Percentiles rank a stretch among this genome's conserved stretches.
Evolutionary conservation across 352 stramenopile genomes (phyloP).

Genomic region (Pythium brachiatum): DNA sequence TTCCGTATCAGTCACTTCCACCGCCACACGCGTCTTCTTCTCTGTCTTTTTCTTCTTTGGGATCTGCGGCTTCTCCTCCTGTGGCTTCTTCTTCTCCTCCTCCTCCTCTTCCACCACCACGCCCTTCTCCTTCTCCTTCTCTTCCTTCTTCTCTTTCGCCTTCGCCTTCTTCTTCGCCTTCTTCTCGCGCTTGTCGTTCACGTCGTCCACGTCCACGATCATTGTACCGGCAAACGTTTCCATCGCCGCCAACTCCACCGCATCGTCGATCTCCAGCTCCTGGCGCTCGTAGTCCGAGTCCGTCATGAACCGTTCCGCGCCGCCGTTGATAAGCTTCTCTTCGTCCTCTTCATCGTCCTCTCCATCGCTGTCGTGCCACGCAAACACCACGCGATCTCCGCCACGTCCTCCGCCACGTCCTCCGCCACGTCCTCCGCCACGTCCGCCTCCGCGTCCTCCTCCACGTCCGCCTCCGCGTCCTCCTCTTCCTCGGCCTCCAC

Average conservation of each 20-base stretch:
- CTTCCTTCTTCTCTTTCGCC: constrained; percentile 10
- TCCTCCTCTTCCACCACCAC: not conserved
- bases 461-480: not conserved
- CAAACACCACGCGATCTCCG: constrained; percentile 6
- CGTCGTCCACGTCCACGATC: constrained; percentile 26
- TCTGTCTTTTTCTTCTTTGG: constrained; percentile 17
- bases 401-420: constrained; percentile 3
- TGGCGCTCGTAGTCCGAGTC: constrained; percentile 21
- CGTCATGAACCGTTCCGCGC: not conserved
- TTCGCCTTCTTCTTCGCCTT: not conserved
- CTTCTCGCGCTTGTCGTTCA: constrained; percentile 14
- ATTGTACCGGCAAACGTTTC: constrained; percentile 25
- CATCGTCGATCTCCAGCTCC: constrained; percentile 23
- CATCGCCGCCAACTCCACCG: constrained; percentile 17
- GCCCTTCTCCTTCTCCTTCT: not conserved
- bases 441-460: not conserved
- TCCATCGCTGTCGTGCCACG: constrained; percentile 8
- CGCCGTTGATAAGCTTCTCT: not conserved
- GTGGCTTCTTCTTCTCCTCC: not conserved
- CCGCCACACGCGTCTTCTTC: not conserved
- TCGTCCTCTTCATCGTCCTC: constrained; percentile 2
- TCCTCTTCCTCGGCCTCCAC: constrained; percentile 21
- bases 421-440: constrained; percentile 15
- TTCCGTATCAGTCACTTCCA: not conserved
- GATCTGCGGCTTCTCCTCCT: not conserved